Evolutionary conservation across 1,139 yeast genomes (phyloP), one percentile per base, ranked within the genome.

Genomic region (Sugiyamaella xylanicola): DNA sequence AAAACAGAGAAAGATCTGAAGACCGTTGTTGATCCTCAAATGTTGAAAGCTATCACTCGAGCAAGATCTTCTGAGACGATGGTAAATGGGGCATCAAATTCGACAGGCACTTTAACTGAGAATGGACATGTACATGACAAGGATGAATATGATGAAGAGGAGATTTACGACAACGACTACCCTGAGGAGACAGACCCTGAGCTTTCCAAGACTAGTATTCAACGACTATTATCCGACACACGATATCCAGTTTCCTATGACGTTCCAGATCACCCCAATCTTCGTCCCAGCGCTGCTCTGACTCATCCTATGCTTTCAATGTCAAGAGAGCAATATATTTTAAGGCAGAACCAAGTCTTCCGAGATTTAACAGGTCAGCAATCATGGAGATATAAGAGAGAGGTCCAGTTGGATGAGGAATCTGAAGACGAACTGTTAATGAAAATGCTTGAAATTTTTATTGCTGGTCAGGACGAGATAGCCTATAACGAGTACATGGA

Each of bases 381-480:
- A 15, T 57, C 64, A 11, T 60, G 62, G 63, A 53, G 56, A 16
- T 27, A 41, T 22, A 51, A 55, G 48, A 57, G 58, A 15, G 57
- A 57, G 27, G 48, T 36, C 15, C 44, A 50, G 5, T 3, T 46
- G 4, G 49, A 43, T 35, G n/a, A 21, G 13, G 32, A 49, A 13
- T 41, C 32, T 35, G 50, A 43, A 5, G 54, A 51, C n/a, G 39
- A 56, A 15, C 58, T 56, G 17, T 44, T 51, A 11, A 54, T 55
- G 55, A 51, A 54, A 37, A 56, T 63, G 9, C 56, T 61, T 21
- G 58, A 59, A 39, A 46, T 58, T 4, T 53, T 59, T 13, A 54
- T 61, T 49, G 63, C 65, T 15, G 61, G 58, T 11, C 51, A 61
- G 44, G 65, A 63, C 39, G 63, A 59, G 43, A 55, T 52, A 17